Base-by-base conservation (phyloP, 1,284 basidiomycete genomes). In the Vanrija sp. region DNA sequence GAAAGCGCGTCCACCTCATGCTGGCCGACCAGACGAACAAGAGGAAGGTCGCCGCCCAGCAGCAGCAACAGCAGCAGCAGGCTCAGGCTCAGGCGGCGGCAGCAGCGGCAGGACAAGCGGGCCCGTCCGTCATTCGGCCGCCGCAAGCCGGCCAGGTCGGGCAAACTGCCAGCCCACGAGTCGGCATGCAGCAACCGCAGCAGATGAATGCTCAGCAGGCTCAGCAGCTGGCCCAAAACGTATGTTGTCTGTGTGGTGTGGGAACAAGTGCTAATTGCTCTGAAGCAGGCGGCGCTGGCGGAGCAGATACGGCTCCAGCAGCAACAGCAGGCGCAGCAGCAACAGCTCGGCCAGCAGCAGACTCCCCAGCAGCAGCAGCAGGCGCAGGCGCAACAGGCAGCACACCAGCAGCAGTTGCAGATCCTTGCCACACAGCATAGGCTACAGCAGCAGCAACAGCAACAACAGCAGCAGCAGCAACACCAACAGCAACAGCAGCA, bases 1-100 rank as follows among this genome's bases (percentile, higher is more conserved):
- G 65, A 54, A 38, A 66, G 58, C 28, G 65, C 55, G 54, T 72
- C 55, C 23, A 65, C 53, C 14, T 42, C 38, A 38, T 57, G 38
- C 14, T 57, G n/a, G 34, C 38, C 19, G 38, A 57, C 21, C 49
- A 52, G 23, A 39, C 46, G n/a, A 34, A 34, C 5, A 34, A 12
- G 34, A 12, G 14, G 12, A 34, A 12, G 34, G 21, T 23, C 21
- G 2, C 10, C 3, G 34, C 4, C 14, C 34, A 34, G 28, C 34
- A 12, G 34, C 34, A 12, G 5, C 21, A 23, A 5, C 42, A 14
- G 18, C 51, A 38, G 46, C 46, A 38, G 23, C 44, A 18, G 23
- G 49, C n/a, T n/a, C 51, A 28, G 48, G 43, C 45, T 3, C 43
- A 25, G 9, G 26, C 26, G 7, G 38, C 49, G 3, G 40, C 19